Evolutionary conservation across 2,329 filamentous ascomycete genomes (phyloP), one percentile per base, ranked within the genome.

Genomic region (Colletotrichum orchidophilum): DNA sequence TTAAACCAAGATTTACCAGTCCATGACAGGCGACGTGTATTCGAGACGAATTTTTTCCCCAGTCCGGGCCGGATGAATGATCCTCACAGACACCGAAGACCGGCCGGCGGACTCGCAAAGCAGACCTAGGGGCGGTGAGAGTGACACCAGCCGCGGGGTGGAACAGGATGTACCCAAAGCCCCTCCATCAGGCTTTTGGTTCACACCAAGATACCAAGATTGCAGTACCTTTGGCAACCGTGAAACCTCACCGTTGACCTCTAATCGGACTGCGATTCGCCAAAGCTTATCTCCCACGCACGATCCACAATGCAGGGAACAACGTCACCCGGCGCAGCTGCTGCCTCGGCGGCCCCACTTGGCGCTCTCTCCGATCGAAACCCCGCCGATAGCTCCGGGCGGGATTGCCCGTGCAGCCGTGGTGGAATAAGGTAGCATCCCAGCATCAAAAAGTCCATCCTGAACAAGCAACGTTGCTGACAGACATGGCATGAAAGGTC

Each of bases 341-440:
- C 64, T 71, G 68, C 64, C 58, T 71, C 27, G 24, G 21, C 68
- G 63, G 63, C 33, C 50, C 58, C 52, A 18, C 68, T 60, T 26
- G 33, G 54, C 54, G 49, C 33, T 46, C 42, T 27, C 5, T 15
- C 60, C 65, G 65, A 49, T n/a, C n/a, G 33, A 21, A 5, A 26
- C 9, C 39, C 49, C 49, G 42, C 64, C 57, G 57, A 52, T 31
- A 39, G 15, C 39, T 18, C 39, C 39, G 39, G 39, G 39, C 39
- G 39, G 39, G 39, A 46, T 9, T 18, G 18, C 39, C 39, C 39
- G 39, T 18, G 7, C 7, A n/a, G n/a, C n/a, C n/a, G n/a, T n/a
- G n/a, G n/a, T n/a, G n/a, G n/a, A n/a, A n/a, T 1, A 39, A 39
- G 35, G 3, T n/a, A 8, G 3, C 18, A 46, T n/a, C n/a, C n/a